Evolutionary conservation across 192 early-diverging fungal species (phyloP), one percentile per base, ranked within the genome.

Genomic region (Phlyctochytrium planicorne): DNA sequence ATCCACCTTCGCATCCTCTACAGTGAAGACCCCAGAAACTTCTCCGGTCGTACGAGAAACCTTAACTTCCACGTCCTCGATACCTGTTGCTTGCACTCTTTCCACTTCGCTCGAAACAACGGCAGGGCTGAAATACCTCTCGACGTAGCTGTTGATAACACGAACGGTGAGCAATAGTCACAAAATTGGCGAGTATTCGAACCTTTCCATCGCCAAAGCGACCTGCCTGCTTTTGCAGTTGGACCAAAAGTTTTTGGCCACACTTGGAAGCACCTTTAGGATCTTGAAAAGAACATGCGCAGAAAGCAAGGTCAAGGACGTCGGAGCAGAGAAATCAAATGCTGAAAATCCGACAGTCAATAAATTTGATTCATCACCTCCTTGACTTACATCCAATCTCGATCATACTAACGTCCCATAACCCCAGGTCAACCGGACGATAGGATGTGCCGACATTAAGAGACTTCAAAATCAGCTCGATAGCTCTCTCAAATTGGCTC

Each of bases 1-100:
- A 65, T 91, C 91, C 75, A 93, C 80, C 1, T 74, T 74, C 3
- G 91, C 87, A 63, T 94, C 93, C 71, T 94, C 93, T 23, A 94
- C 74, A n/a, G 76, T 68, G 75, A 89, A 94, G 10, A 78, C 66
- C 1, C 89, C 91, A 3, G 74, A 82, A 0, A 94, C 80, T 72
- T 94, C 93, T 40, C 85, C 81, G 1, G 82, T 72, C 16, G 77
- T 74, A 65, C 85, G 88, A 35, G 82, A 77, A 3, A 83, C 78
- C 59, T 86, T 88, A 25, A 94, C 77, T 29, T 79, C 73, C 3
- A 93, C 75, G n/a, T 89, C 87, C 34, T 85, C 84, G 29, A 84
- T 61, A 34, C 70, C 60, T 0, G 78, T 63, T 31, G 63, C 67
- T 52, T 71, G 74, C 0, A 94, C 66, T 20, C 74, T 65, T 0